phyloP scores from a whole-genome alignment of 768 basidiomycete species.

The Amanita fuliginea region DNA sequence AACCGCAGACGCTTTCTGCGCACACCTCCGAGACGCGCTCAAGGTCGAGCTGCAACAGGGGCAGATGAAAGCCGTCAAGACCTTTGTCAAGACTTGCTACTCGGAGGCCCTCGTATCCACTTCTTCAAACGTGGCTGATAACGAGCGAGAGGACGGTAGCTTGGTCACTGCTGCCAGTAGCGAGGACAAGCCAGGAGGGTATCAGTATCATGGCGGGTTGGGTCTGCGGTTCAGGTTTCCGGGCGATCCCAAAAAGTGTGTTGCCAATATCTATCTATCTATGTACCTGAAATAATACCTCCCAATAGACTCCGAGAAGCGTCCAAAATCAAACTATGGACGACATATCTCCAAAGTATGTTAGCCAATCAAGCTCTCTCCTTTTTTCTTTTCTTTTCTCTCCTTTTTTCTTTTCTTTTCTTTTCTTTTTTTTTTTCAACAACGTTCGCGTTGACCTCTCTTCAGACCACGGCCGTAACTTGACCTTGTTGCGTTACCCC shows the following conservation, averaged over 20 bases:
- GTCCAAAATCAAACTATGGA: slow-evolving; percentile 95
- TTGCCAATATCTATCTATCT: background rate
- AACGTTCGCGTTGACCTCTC: background rate
- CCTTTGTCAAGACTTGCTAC: slow-evolving; percentile 87
- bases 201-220: slow-evolving; percentile 58
- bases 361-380: background rate
- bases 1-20: slow-evolving; percentile 89
- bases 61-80: slow-evolving; percentile 88
- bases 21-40: slow-evolving; percentile 77
- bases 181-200: slow-evolving; percentile 24
- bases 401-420: background rate
- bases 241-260: slow-evolving; percentile 77
- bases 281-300: slow-evolving; percentile 1
- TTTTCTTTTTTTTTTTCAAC: background rate
- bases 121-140: slow-evolving; percentile 44
- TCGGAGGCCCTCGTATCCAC: slow-evolving; percentile 77
- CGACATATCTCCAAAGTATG: slow-evolving; percentile 71
- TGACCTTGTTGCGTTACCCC: slow-evolving; percentile 93
- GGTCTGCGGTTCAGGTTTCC: slow-evolving; percentile 84
- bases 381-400: too few species aligned
- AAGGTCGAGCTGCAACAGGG: slow-evolving; percentile 84
- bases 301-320: slow-evolving; percentile 65
- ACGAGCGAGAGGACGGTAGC: slow-evolving; percentile 60
- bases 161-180: slow-evolving; percentile 22
- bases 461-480: slow-evolving; percentile 82